Conservation (phyloP, 805 yeast species). For the Wickerhamiella azymoides region DNA sequence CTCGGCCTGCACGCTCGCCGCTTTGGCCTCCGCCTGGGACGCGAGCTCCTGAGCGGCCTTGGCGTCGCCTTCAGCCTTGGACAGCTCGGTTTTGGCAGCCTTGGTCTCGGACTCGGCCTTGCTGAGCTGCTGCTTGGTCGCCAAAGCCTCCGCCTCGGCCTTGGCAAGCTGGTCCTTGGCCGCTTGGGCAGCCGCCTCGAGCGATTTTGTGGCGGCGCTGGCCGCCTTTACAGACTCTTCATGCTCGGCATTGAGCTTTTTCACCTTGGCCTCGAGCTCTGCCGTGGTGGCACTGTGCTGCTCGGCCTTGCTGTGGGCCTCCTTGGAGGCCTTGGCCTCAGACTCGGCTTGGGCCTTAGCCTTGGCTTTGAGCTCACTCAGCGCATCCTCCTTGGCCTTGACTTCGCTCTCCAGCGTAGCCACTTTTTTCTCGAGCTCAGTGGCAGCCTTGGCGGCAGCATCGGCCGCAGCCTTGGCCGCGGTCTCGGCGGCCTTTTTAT, state of each 20-base stretch:
- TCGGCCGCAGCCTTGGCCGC: no score
- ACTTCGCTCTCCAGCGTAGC: slow-evolving; percentile 1
- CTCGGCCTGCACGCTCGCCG: not conserved
- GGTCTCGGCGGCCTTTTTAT: no score
- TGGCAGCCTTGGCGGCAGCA: no score
- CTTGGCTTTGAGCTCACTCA: no score
- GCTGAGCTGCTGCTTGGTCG: not conserved
- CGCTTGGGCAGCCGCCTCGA: not conserved
- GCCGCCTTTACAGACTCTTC: no score
- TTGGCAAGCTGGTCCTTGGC: not conserved
- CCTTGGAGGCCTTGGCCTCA: not conserved
- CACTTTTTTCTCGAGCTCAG: not conserved
- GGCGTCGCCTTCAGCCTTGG: no score
- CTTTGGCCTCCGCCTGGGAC: no score
- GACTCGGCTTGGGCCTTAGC: not conserved
- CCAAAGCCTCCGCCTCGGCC: not conserved
- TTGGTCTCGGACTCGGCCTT: slow-evolving; percentile 1
- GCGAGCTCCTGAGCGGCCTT: no score
- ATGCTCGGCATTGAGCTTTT: not conserved
- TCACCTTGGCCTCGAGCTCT: not conserved
- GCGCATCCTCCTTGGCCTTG: not conserved
- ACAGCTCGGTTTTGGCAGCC: not conserved
- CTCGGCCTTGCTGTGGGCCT: not conserved
- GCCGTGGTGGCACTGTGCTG: no score
- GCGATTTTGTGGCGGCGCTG: no score